phyloP scores from a whole-genome alignment of 768 basidiomycete species.

The Phaffia tasmanica region DNA sequence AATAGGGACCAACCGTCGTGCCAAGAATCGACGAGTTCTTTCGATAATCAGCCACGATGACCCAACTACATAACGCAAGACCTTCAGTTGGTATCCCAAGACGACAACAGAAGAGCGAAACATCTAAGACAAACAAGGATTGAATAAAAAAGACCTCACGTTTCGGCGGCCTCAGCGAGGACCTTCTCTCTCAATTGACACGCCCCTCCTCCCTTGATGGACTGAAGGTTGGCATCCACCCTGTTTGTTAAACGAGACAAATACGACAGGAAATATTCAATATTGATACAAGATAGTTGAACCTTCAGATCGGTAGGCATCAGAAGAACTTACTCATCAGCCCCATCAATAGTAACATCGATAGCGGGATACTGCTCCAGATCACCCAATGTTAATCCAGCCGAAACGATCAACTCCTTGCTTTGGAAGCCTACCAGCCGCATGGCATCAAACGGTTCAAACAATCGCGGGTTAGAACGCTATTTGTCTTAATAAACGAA shows the following conservation, averaged over 20 bases:
- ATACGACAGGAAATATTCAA: background rate
- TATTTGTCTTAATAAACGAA: background rate
- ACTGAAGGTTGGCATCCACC: slow-evolving; percentile 74
- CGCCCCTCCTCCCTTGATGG: slow-evolving; percentile 61
- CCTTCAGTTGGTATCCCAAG: background rate
- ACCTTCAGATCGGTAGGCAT: no score
- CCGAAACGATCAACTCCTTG: slow-evolving; percentile 79
- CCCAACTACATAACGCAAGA: slow-evolving; percentile 47
- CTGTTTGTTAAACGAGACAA: slow-evolving; percentile 40
- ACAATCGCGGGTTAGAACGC: background rate
- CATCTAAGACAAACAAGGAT: slow-evolving; percentile 13
- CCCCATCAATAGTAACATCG: slow-evolving; percentile 96
- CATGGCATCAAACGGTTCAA: background rate
- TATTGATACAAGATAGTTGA: background rate
- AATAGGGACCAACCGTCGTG: slow-evolving; percentile 53
- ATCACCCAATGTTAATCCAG: slow-evolving; percentile 68
- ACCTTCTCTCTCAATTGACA: slow-evolving; percentile 97
- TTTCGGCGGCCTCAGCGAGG: slow-evolving; percentile 85
- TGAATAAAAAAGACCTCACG: slow-evolving; percentile 43
- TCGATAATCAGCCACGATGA: slow-evolving; percentile 87
- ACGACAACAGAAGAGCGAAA: background rate
- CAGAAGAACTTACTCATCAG: slow-evolving; percentile 64
- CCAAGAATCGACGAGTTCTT: slow-evolving; percentile 79
- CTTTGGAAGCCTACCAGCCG: slow-evolving; percentile 68
- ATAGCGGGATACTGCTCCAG: slow-evolving; percentile 76